phyloP scores from a whole-genome alignment of 805 yeast genomes.

The Huiozyma naganishii region DNA sequence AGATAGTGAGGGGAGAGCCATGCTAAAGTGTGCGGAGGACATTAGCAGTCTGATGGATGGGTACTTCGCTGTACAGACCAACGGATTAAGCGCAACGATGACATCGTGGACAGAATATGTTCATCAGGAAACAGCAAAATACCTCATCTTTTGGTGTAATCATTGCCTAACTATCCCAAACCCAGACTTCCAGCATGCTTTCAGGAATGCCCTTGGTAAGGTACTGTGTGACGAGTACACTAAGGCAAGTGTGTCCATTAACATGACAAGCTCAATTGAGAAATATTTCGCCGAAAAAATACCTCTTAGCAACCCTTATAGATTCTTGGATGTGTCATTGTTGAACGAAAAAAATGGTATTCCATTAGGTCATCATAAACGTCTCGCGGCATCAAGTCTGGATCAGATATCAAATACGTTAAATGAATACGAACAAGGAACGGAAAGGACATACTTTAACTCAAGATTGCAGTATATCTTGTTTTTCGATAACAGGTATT shows the following conservation, averaged over 20 bases:
- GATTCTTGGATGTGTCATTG: conserved; percentile 21
- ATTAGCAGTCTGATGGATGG: conserved; percentile 24
- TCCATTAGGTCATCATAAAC: conserved; percentile 27
- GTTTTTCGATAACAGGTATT: conserved; percentile 47
- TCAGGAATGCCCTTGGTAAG: conserved; percentile 35
- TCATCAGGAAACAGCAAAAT: conserved; percentile 37
- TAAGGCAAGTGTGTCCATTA: conserved; percentile 10
- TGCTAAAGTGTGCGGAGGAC: conserved; percentile 30
- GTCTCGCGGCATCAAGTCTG: conserved; percentile 10
- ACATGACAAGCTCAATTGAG: conserved; percentile 18
- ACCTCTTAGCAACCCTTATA: conserved; percentile 11
- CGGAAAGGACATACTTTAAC: conserved; percentile 14
- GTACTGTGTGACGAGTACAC: conserved; percentile 29
- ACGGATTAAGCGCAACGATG: conserved; percentile 48
- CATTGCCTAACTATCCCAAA: conserved; percentile 32
- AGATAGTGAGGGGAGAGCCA: conserved; percentile 40
- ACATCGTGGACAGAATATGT: conserved; percentile 39
- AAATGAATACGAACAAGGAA: conserved; percentile 9
- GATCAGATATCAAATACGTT: conserved; percentile 24
- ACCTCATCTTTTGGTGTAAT: conserved; percentile 42
- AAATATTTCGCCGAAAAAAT: conserved; percentile 14
- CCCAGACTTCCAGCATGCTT: conserved; percentile 28
- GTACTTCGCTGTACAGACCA: conserved; percentile 32
- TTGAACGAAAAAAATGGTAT: conserved; percentile 29
- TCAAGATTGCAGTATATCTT: conserved; percentile 51